Percentiles rank a stretch among this genome's conserved stretches.
These are phyloP conservation scores for Fusarium piperis DNA, from an alignment of 2,329 filamentous ascomycete species.

Conservation along the genomic window DNA sequence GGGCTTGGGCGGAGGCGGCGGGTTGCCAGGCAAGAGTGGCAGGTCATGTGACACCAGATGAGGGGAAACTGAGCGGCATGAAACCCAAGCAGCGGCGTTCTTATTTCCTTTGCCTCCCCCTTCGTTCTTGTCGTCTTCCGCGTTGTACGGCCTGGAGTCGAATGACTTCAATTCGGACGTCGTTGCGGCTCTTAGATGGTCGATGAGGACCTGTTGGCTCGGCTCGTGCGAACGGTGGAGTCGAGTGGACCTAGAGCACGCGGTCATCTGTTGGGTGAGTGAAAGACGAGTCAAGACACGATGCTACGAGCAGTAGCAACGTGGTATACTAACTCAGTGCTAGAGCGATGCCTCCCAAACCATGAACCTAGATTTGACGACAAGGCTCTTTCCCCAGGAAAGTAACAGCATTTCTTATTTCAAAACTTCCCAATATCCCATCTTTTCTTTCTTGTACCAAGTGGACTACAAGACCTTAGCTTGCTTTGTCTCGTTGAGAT, in stretches of 20 bases:
- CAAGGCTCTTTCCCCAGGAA: neutral
- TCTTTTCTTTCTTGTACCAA: neutral
- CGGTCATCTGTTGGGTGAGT: slow-evolving; percentile 13
- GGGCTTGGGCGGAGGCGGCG: slow-evolving; percentile 30
- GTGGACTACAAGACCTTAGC: neutral
- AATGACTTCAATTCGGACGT: slow-evolving; percentile 4
- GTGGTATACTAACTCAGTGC: slow-evolving; percentile 9
- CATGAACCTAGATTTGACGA: neutral
- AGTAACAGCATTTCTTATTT: neutral
- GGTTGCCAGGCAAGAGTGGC: slow-evolving; percentile 31
- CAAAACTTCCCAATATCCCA: neutral
- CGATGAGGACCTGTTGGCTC: neutral
- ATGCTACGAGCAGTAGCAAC: neutral
- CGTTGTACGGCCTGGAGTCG: slow-evolving; percentile 4
- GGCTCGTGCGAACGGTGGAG: slow-evolving; percentile 21
- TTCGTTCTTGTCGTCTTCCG: slow-evolving; percentile 9
- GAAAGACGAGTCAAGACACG: neutral
- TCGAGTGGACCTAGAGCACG: slow-evolving; percentile 11
- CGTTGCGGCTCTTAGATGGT: slow-evolving; percentile 17
- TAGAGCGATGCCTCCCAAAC: neutral
- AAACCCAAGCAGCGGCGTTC: slow-evolving; percentile 34
- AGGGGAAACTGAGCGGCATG: slow-evolving; percentile 46
- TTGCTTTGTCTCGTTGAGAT: neutral
- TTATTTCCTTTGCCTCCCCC: slow-evolving; percentile 15
- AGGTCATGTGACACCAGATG: slow-evolving; percentile 46